Evolutionary conservation across 2,329 filamentous ascomycete species (phyloP), one percentile per base, ranked within the genome.

Genomic region (Trichoderma semiorbis): DNA sequence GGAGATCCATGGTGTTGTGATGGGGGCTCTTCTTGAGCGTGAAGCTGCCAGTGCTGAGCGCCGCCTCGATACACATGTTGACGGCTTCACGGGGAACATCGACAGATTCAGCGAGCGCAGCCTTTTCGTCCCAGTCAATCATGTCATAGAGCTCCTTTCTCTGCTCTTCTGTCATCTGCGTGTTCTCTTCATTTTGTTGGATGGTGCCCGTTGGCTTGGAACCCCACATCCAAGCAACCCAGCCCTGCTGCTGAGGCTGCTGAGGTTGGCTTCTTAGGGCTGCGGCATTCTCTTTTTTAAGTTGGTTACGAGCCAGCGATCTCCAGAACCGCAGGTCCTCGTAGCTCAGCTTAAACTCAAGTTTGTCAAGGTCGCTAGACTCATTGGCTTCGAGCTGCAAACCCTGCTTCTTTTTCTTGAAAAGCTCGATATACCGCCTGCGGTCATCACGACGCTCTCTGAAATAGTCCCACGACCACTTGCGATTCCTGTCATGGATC

Each of bases 91-190:
- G 90, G 0, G 97, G 97, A 36, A 94, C 86, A 76, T 99, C 96
- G 4, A 99, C 91, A 55, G 92, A 91, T 75, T 97, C 94, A 0
- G 94, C 87, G 50, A 99, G 87, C 2, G 92, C 93, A 73, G 95
- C 91, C 84, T 98, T 98, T 81, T 99, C 96, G 74, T 99, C 93
- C 91, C 95, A 99, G 77, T 98, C 96, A 77, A 99, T 99, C 64
- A 94, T 97, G 76, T 97, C 92, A 80, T 98, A 99, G 11, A 99
- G 88, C 81, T 99, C 95, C 80, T 98, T 94, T 55, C 95, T 91
- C 80, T 99, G 95, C 81, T 98, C 91, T 73, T 99, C 96, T 0
- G 93, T 97, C 87, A 99, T 97, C 72, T 94, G 89, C 0, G 91
- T 93, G 74, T 95, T 92, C 75, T 97, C 92, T 5, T 90, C 82